Conservation (phyloP, 495 filamentous ascomycete genomes). For the Neurospora cerealis region DNA sequence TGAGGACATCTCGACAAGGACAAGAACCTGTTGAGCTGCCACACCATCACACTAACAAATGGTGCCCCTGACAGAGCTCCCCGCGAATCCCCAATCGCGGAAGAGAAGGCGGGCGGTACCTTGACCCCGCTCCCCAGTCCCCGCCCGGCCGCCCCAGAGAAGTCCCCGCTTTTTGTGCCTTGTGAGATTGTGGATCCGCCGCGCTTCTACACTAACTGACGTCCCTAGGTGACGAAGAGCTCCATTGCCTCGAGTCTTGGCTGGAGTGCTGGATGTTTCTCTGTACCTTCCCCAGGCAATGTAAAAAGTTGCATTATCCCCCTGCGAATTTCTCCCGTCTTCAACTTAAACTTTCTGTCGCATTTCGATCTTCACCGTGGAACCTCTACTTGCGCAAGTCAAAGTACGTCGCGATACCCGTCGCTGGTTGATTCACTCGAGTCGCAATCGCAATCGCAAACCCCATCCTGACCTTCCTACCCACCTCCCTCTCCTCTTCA, state of each 20-base stretch:
- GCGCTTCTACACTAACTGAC: background rate
- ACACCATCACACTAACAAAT: background rate
- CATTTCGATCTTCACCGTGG: background rate
- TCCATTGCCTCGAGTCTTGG: background rate
- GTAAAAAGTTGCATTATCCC: background rate
- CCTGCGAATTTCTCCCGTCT: background rate
- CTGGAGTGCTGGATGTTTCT: background rate
- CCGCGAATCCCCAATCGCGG: background rate
- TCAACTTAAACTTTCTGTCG: background rate
- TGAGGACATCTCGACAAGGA: background rate
- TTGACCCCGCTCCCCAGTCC: background rate
- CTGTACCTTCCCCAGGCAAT: background rate
- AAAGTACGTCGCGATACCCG: background rate
- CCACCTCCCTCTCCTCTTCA: too few species aligned
- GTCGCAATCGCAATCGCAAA: background rate
- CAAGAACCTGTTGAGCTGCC: background rate
- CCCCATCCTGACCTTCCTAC: too few species aligned
- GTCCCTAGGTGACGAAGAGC: background rate
- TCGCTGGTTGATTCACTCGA: background rate
- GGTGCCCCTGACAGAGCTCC: background rate
- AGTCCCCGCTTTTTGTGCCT: background rate
- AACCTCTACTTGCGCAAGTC: background rate
- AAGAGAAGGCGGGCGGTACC: background rate
- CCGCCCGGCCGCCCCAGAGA: background rate
- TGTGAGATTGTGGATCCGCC: background rate